Evolutionary conservation across 1,284 basidiomycete species (phyloP).

Genomic region (Microbotryomycetes sp.): DNA sequence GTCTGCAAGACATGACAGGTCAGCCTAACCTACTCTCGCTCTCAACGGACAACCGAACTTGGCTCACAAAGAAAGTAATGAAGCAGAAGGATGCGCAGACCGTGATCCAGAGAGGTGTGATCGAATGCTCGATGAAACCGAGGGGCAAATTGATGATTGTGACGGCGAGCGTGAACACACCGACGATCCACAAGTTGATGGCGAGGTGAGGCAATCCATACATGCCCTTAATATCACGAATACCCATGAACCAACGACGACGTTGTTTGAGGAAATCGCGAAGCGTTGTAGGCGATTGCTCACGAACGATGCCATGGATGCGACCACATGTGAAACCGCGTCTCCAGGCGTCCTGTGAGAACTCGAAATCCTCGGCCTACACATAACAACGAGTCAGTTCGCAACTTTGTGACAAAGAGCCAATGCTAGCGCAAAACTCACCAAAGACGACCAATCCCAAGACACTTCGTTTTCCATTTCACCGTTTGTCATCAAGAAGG

Average conservation of each 20-base stretch:
- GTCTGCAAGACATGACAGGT: constrained; percentile 29
- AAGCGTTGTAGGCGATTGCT: constrained; percentile 44
- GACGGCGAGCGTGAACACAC: constrained; percentile 45
- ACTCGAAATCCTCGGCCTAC: constrained; percentile 46
- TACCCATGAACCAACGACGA: constrained; percentile 46
- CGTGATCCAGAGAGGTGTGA: constrained; percentile 44
- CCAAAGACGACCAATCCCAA: constrained; percentile 35
- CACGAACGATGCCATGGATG: constrained; percentile 45
- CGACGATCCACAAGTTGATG: constrained; percentile 46
- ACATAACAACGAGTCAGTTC: constrained; percentile 34
- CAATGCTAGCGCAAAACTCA: not conserved
- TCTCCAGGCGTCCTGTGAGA: constrained; percentile 45
- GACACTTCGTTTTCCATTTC: constrained; percentile 46
- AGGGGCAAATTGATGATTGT: constrained; percentile 46
- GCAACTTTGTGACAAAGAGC: too few relatives aligned
- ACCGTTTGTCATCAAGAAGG: constrained; percentile 46
- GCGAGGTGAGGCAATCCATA: constrained; percentile 45
- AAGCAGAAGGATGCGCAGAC: constrained; percentile 45
- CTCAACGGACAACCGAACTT: constrained; percentile 21
- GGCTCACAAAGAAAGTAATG: constrained; percentile 43
- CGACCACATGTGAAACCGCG: constrained; percentile 45
- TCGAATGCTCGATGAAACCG: constrained; percentile 38
- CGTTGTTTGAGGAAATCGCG: constrained; percentile 46
- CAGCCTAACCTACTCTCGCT: constrained; percentile 9
- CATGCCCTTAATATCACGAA: constrained; percentile 39